Evolutionary conservation across 768 basidiomycete genomes (phyloP).

Genomic region (Mycena pura): DNA sequence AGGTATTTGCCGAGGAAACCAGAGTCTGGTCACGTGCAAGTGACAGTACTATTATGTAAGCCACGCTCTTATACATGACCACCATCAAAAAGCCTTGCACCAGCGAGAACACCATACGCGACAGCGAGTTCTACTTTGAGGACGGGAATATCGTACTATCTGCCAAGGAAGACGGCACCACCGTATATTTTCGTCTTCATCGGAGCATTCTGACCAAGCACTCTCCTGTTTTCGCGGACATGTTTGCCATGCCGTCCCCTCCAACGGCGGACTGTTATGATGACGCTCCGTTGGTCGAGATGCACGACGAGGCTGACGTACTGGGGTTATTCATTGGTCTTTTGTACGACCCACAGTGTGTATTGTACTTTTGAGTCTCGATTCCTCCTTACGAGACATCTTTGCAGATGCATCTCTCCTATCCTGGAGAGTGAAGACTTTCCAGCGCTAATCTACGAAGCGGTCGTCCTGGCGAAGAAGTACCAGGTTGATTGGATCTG

Average conservation of each 20-base stretch:
- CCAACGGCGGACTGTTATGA: conserved; percentile 1
- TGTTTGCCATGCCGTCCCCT: conserved; percentile 5
- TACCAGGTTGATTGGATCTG: conserved; percentile 17
- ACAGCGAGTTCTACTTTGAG: neutral
- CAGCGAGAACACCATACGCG: too few relatives aligned
- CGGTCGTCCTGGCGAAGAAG: neutral
- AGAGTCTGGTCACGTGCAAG: too few relatives aligned
- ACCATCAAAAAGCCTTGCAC: too few relatives aligned
- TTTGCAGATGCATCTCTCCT: neutral
- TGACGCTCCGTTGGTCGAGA: conserved; percentile 9
- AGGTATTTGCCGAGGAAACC: too few relatives aligned
- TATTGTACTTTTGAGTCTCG: too few relatives aligned
- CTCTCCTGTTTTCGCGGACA: conserved; percentile 1
- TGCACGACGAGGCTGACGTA: neutral
- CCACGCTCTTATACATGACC: too few relatives aligned
- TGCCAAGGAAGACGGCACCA: neutral
- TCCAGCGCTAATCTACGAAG: neutral
- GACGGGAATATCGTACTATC: neutral
- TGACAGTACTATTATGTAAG: too few relatives aligned
- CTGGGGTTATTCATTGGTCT: neutral
- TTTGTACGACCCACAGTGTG: conserved; percentile 4
- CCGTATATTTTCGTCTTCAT: conserved; percentile 8
- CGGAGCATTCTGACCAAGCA: neutral
- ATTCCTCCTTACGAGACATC: too few relatives aligned
- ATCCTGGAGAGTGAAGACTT: neutral